Conservation (phyloP, 345 rosid genomes). For the Syzygium grande region DNA sequence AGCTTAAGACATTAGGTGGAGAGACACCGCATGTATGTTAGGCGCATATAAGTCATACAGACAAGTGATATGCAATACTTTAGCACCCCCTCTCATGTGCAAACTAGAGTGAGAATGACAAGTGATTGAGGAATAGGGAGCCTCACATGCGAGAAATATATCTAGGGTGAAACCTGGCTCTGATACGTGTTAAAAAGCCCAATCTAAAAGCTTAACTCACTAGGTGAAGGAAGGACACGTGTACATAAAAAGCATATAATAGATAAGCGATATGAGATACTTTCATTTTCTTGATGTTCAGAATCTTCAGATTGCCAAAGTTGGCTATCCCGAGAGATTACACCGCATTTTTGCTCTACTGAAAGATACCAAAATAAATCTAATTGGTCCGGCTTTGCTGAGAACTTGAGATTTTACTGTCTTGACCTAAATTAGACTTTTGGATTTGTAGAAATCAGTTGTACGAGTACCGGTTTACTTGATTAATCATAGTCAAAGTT, state of each 20-base stretch:
- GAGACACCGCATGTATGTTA: neutral
- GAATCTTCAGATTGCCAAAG: neutral
- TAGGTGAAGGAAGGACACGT: neutral
- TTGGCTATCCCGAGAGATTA: neutral
- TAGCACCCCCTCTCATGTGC: neutral
- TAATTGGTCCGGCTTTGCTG: too few relatives aligned
- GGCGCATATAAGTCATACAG: neutral
- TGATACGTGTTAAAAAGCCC: neutral
- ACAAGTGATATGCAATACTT: neutral
- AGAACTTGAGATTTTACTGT: too few relatives aligned
- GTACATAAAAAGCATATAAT: neutral
- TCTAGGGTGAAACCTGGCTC: neutral
- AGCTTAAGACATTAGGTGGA: neutral
- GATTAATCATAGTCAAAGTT: neutral
- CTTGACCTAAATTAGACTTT: neutral
- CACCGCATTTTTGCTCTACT: neutral
- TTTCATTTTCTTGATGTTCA: neutral
- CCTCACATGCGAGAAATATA: neutral
- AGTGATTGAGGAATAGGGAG: neutral
- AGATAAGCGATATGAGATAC: neutral
- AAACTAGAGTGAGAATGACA: neutral
- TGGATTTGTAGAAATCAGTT: neutral
- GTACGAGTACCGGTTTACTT: neutral
- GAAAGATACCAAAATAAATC: neutral
- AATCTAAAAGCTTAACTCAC: neutral